Percentiles rank a stretch among this genome's conserved stretches.
These are phyloP conservation scores for Hippophae rhamnoides DNA, from an alignment of 306 rosid genomes.

Conservation along the genomic window DNA sequence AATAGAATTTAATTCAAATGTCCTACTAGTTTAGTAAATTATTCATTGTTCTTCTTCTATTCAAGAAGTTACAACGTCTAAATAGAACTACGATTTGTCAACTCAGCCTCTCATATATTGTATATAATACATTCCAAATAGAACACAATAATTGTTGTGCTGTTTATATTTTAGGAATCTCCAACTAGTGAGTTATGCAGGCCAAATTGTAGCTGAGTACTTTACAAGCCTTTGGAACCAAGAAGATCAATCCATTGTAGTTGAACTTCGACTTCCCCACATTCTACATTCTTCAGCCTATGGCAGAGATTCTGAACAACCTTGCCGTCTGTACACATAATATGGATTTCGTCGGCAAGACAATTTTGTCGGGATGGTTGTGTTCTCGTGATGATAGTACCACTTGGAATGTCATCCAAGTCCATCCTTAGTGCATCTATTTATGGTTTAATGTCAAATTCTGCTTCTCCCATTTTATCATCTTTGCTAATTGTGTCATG, in stretches of 20 bases:
- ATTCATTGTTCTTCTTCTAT: too few species aligned
- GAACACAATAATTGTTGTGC: too few species aligned
- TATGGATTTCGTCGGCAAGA: slow-evolving; percentile 60
- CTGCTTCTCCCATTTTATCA: slow-evolving; percentile 89
- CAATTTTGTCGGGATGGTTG: slow-evolving; percentile 63
- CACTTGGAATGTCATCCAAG: slow-evolving; percentile 35
- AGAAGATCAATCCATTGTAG: slow-evolving; percentile 86
- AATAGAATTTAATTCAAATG: too few species aligned
- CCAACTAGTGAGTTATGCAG: too few species aligned
- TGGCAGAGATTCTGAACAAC: slow-evolving; percentile 62
- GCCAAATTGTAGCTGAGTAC: slow-evolving; percentile 8
- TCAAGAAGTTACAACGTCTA: too few species aligned
- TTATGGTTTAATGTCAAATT: slow-evolving; percentile 38
- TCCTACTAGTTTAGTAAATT: too few species aligned
- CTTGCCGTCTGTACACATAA: slow-evolving; percentile 36
- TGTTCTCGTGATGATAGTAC: slow-evolving; percentile 43
- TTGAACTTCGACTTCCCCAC: slow-evolving; percentile 79
- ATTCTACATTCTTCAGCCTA: slow-evolving; percentile 68
- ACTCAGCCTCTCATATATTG: too few species aligned
- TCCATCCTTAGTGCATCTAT: slow-evolving; percentile 55
- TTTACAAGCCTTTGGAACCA: slow-evolving; percentile 40
- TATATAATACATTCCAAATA: too few species aligned
- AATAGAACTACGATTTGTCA: too few species aligned
- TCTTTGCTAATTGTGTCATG: slow-evolving; percentile 79
- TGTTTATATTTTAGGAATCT: too few species aligned